Evolutionary conservation across 257 asterid genomes (phyloP).

Genomic region (Lithospermum erythrorhizon): DNA sequence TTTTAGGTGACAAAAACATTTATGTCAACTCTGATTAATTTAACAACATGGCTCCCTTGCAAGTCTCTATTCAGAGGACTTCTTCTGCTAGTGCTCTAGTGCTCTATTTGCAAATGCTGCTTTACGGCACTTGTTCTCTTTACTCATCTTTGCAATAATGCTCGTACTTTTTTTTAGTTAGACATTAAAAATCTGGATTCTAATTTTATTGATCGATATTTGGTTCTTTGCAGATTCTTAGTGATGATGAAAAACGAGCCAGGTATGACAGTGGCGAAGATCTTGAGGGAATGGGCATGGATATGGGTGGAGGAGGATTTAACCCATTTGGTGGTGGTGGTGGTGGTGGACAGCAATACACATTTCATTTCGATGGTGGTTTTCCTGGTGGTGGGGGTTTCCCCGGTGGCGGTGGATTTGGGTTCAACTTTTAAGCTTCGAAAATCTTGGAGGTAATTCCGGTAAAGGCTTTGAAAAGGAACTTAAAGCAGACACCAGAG

Average conservation of each 20-base stretch:
- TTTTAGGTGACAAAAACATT: too few species aligned
- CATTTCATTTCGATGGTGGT: slow-evolving; percentile 86
- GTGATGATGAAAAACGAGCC: slow-evolving; percentile 79
- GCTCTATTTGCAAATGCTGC: too few species aligned
- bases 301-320: slow-evolving; percentile 79
- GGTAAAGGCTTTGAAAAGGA: slow-evolving; percentile 7
- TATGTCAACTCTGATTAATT: too few species aligned
- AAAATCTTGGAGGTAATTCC: slow-evolving; percentile 4
- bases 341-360: slow-evolving; percentile 66
- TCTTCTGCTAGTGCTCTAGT: too few species aligned
- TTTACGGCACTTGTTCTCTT: too few species aligned
- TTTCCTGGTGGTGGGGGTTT: slow-evolving; percentile 59
- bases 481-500: slow-evolving; percentile 4
- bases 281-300: slow-evolving; percentile 54
- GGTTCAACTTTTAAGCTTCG: slow-evolving; percentile 45
- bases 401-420: slow-evolving; percentile 53
- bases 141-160: too few species aligned
- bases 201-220: too few species aligned
- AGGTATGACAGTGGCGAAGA: slow-evolving; percentile 86
- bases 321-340: slow-evolving; percentile 70
- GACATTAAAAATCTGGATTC: too few species aligned
- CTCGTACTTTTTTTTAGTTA: too few species aligned
- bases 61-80: too few species aligned
- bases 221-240: slow-evolving; percentile 40
- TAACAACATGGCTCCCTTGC: too few species aligned